Conservation (phyloP, 345 rosid species). For the Carallia pectinifolia region DNA sequence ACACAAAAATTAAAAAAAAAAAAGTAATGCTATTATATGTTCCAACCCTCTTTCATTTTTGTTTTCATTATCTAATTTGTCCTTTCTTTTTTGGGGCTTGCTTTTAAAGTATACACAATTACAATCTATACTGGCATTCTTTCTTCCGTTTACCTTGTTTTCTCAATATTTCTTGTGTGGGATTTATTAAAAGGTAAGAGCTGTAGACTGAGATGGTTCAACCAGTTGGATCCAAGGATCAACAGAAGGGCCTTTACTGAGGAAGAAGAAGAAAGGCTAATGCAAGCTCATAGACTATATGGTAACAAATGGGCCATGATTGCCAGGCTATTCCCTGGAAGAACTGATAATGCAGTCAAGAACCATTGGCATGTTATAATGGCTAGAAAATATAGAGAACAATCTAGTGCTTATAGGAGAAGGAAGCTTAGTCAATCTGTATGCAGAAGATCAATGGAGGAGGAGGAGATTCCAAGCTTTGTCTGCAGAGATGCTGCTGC, state of each 20-base stretch:
- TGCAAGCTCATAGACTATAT: conserved; percentile 91
- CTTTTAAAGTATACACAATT: background rate
- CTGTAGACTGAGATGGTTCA: conserved; percentile 94
- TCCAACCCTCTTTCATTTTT: background rate
- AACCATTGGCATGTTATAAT: conserved; percentile 98
- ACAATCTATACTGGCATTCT: background rate
- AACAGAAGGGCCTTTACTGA: conserved; percentile 84
- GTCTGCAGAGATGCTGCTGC: conserved; percentile 27
- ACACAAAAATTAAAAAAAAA: too few species aligned
- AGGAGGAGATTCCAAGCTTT: conserved; percentile 35
- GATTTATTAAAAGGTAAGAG: conserved; percentile 62
- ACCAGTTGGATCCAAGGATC: conserved; percentile 95
- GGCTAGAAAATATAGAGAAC: conserved; percentile 95
- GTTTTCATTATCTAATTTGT: background rate
- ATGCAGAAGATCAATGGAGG: conserved; percentile 29
- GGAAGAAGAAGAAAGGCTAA: conserved; percentile 92
- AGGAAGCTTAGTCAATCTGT: conserved; percentile 52
- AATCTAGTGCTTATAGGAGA: conserved; percentile 72
- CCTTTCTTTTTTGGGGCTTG: background rate
- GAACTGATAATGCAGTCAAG: conserved; percentile 99
- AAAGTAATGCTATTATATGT: too few species aligned
- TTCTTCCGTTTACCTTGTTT: background rate
- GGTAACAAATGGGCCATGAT: conserved; percentile 99
- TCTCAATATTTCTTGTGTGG: background rate
- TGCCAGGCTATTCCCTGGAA: conserved; percentile 91